Evolutionary conservation across 202 grass and related monocot species (phyloP).

Genomic region (Zizania palustris): DNA sequence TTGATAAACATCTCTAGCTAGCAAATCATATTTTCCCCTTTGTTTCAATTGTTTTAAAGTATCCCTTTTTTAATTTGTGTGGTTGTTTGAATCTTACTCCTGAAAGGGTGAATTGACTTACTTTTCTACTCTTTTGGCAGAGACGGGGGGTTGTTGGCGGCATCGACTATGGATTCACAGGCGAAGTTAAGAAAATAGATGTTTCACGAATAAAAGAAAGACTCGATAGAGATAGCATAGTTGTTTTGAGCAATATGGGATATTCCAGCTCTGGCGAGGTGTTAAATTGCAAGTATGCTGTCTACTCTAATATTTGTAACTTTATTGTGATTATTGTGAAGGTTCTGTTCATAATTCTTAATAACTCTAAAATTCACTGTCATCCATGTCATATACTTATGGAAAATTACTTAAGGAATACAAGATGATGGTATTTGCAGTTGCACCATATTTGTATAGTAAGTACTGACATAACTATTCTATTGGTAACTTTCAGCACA

Average conservation of each 20-base stretch:
- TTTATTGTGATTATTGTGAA: conserved; percentile 4
- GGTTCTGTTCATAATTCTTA: neutral
- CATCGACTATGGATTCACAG: conserved; percentile 81
- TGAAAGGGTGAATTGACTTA: conserved; percentile 31
- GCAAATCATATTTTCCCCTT: neutral
- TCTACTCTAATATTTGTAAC: conserved; percentile 29
- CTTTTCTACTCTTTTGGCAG: conserved; percentile 49
- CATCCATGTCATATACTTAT: neutral
- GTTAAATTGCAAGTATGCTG: conserved; percentile 95
- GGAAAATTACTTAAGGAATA: neutral
- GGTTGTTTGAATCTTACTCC: neutral
- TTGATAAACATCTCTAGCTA: neutral
- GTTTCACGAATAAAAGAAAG: conserved; percentile 86
- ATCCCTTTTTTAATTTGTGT: conserved; percentile 16
- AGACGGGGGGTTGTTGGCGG: conserved; percentile 81
- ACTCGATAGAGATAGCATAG: conserved; percentile 84
- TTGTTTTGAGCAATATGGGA: conserved; percentile 88
- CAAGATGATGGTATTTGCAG: neutral
- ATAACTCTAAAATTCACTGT: neutral
- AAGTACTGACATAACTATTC: conserved; percentile 16
- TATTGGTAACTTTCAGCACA: conserved; percentile 53
- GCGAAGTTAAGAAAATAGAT: conserved; percentile 97
- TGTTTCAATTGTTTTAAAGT: neutral
- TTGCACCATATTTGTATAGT: conserved; percentile 23
- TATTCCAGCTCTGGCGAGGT: conserved; percentile 80